Evolutionary conservation across 148 eudicot species (phyloP), one percentile per base, ranked within the genome.

Genomic region (Polygonum maritimum): DNA sequence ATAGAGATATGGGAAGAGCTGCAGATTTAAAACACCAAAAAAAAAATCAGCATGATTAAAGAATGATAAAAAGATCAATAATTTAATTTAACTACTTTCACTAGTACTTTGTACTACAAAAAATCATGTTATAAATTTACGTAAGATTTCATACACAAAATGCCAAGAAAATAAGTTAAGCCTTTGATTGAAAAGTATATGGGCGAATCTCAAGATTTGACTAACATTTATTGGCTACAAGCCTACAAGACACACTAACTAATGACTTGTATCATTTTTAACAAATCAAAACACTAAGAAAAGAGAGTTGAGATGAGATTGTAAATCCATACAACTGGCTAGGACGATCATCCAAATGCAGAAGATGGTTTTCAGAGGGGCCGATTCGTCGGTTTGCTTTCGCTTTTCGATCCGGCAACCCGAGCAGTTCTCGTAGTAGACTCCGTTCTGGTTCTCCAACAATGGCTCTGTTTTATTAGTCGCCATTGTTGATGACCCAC

Each of bases 1-100:
- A 75, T 94, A 94, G 44, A 94, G 92, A 81, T 89, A 94, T 0
- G 97, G 97, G 88, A 75, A 94, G 84, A 38, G 92, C 98, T 94
- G 98, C 85, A 85, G 41, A 87, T 47, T 71, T 52, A 57, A 73
- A 52, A 31, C 2, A 48, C 8, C 71, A 35, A 31, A 60, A 67
- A 12, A 14, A 44, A 44, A 6, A 44, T 44, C 47, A 44, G 47
- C 9, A 51, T 51, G 4, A 26, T 26, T 26, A 51, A n/a, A 14
- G 57, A 51, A 51, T 4, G 57, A 51, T 15, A 51, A 51, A 16
- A 15, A 16, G 19, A 16, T 3, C 18, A 16, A 51, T 51, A n/a
- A 51, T n/a, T 51, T 14, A 16, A 51, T 51, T 51, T 4, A 51
- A 51, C n/a, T 16, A 3, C 57, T 51, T 51, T 49, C 18, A 49